phyloP scores from a whole-genome alignment of 345 rosid species.

The Ceriops tagal region DNA sequence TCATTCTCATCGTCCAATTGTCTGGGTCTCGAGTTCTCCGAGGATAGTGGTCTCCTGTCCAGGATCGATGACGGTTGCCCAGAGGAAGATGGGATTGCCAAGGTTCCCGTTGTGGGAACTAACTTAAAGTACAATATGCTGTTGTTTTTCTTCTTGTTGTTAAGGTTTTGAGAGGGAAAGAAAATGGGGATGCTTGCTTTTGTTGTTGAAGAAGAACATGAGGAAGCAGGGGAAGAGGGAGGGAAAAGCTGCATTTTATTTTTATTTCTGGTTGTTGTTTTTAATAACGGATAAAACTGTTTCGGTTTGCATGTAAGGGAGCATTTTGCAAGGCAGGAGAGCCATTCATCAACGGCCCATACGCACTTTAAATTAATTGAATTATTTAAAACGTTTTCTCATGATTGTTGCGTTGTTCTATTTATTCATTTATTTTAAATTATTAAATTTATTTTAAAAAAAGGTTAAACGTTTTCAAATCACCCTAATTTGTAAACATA shows the following conservation, averaged over 20 bases:
- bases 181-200: slow-evolving; percentile 45
- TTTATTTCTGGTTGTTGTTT: not conserved
- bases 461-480: too few species aligned
- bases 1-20: not conserved
- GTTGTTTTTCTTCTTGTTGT: slow-evolving; percentile 7
- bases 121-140: slow-evolving; percentile 22
- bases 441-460: too few species aligned
- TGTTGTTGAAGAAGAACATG: slow-evolving; percentile 27
- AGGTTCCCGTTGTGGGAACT: slow-evolving; percentile 23
- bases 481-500: too few species aligned
- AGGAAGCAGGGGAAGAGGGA: slow-evolving; percentile 47
- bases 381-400: too few species aligned
- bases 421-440: too few species aligned
- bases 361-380: not conserved
- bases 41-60: slow-evolving; percentile 27
- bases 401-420: too few species aligned
- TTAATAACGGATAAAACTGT: slow-evolving; percentile 50
- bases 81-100: slow-evolving; percentile 22
- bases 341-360: slow-evolving; percentile 11
- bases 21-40: slow-evolving; percentile 4
- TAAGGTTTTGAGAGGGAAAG: slow-evolving; percentile 40
- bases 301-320: not conserved
- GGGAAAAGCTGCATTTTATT: slow-evolving; percentile 44
- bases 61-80: slow-evolving; percentile 29
- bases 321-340: slow-evolving; percentile 15